Conservation (phyloP, 352 stramenopile genomes). For the Pythium catenulatum region DNA sequence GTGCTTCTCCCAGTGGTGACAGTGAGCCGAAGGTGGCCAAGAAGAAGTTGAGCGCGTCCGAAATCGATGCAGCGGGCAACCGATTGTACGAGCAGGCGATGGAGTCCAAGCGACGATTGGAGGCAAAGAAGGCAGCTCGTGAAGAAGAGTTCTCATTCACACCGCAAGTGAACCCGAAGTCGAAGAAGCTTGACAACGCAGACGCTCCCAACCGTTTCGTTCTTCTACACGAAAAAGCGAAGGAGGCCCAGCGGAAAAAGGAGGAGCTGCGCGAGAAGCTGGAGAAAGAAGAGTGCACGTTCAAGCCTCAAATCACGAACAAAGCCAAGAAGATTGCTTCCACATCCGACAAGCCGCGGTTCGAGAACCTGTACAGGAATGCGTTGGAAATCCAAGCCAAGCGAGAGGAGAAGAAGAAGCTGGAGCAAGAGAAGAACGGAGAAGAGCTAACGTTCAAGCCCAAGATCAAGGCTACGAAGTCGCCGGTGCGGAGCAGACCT, state of each 20-base stretch:
- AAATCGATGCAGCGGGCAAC: conserved; percentile 75
- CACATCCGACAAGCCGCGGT: conserved; percentile 69
- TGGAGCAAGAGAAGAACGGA: conserved; percentile 73
- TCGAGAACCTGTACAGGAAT: conserved; percentile 88
- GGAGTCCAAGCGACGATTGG: conserved; percentile 76
- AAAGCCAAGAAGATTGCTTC: conserved; percentile 76
- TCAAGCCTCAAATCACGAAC: conserved; percentile 82
- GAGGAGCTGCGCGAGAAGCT: conserved; percentile 76
- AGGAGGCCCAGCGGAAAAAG: conserved; percentile 73
- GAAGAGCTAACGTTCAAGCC: conserved; percentile 89
- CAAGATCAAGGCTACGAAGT: conserved; percentile 84
- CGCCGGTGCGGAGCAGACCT: conserved; percentile 71
- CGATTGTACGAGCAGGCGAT: conserved; percentile 81
- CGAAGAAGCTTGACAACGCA: conserved; percentile 68
- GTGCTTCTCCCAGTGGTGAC: neutral
- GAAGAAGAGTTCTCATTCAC: conserved; percentile 79
- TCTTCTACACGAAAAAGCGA: conserved; percentile 76
- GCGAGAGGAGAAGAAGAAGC: conserved; percentile 78
- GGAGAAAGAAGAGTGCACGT: conserved; percentile 76
- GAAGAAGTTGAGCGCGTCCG: conserved; percentile 77
- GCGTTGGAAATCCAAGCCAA: conserved; percentile 83
- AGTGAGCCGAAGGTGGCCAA: conserved; percentile 45
- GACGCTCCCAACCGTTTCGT: conserved; percentile 69
- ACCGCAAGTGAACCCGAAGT: conserved; percentile 73
- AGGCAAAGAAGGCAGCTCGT: conserved; percentile 72